Evolutionary conservation across 768 basidiomycete genomes (phyloP), one percentile per base, ranked within the genome.

Genomic region (Lactarius deliciosus): DNA sequence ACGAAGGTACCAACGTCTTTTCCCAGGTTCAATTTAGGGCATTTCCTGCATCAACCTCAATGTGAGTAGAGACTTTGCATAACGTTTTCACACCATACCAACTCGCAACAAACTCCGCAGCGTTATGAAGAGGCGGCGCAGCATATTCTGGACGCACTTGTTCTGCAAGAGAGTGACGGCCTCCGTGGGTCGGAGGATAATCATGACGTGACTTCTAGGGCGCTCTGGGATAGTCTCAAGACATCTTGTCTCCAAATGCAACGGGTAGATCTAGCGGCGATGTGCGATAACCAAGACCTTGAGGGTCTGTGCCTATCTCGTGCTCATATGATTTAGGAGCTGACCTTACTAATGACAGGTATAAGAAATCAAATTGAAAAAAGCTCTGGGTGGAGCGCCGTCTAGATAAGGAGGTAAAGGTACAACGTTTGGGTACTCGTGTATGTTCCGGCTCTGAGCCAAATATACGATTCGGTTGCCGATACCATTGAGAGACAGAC

Each of bases 31-130:
- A 97, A 98, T 76, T 81, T 97, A n/a, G 18, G 95, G 94, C 25
- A 97, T 97, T 68, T 92, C 94, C 1, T 92, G 88, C 74, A 91
- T 94, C 73, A 95, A 93, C 75, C 82, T 98, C 64, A 83, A 85
- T 61, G 92, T 94, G 43, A 56, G 66, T 5, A 25, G 22, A 74
- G 10, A 50, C 16, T 64, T 83, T 79, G 20, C 32, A n/a, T 41
- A 28, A 13, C 18, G n/a, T 22, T 68, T 69, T 58, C 61, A 53
- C 36, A 61, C 68, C 60, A 68, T 69, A 64, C 57, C 25, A n/a
- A 60, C 47, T 57, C 45, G 22, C 25, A 53, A 25, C 25, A 25
- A 53, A 53, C 50, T 15, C 15, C 10, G 25, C 73, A 94, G 91
- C 85, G 88, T 59, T 94, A 92, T 74, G 86, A 90, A 47, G 92